Evolutionary conservation across 2,329 filamentous ascomycete genomes (phyloP), one percentile per base, ranked within the genome.

Genomic region (Penicillium rolfsii): DNA sequence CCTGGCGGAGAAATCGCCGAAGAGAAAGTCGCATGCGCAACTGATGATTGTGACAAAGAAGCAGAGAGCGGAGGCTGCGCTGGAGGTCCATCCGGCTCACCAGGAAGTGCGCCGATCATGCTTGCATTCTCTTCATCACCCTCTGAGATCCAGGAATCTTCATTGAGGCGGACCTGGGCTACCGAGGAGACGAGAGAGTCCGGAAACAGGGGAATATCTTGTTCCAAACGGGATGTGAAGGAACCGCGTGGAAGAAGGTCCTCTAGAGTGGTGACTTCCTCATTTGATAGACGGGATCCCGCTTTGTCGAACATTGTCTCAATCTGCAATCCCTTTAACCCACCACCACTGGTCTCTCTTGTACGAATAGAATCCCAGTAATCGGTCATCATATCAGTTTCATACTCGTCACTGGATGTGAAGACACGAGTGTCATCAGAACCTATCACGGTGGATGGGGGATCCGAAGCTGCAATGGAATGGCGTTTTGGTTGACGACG

Each of bases 291-390:
- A 30, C 71, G 68, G 16, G 75, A 70, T 7, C 72, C 63, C 61
- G 78, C 81, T 68, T 85, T 84, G 71, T 87, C 84, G 71, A 89
- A 88, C 67, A 89, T 86, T 11, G 84, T 86, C 67, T 88, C 85
- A 60, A 89, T 87, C 52, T 82, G 83, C 62, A 85, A 81, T 46
- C 84, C 83, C 67, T 84, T 80, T 61, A 81, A 76, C 45, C 81
- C 82, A 68, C 77, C 79, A 57, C 81, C 84, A 63, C 81, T 79
- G 16, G 84, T 86, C 55, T 82, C 82, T 67, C 84, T 80, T 9
- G 86, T 88, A 60, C 84, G 85, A 60, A 87, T 77, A 52, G 86
- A 88, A 73, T 88, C 86, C 75, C 85, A 88, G 26, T 83, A 86
- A 64, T 88, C 86, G 66, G 84, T 87, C 67, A 85, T 81, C 64